Conservation (phyloP, 352 stramenopile genomes). For the Phytophthora sojae region DNA sequence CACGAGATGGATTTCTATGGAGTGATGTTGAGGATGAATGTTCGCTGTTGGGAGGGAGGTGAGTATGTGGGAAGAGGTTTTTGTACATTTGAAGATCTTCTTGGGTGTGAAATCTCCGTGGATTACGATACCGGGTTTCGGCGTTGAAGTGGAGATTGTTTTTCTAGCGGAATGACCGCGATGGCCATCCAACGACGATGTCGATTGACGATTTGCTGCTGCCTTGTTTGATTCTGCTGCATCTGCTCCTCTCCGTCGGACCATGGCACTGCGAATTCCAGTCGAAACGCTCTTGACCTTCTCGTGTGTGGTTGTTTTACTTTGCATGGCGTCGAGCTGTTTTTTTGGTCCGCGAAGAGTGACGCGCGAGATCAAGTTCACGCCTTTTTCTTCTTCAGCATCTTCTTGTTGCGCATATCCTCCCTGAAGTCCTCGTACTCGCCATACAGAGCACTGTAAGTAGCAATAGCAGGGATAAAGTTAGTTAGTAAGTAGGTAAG, state of each 20-base stretch:
- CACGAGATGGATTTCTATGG: not conserved
- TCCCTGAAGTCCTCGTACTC: conserved; percentile 88
- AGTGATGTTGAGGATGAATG: not conserved
- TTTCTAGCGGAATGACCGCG: not conserved
- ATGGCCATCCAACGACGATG: not conserved
- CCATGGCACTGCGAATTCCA: not conserved
- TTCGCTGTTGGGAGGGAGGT: conserved; percentile 2
- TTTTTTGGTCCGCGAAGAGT: not conserved
- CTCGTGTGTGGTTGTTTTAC: conserved; percentile 16
- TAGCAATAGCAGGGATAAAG: not conserved
- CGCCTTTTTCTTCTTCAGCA: conserved; percentile 81
- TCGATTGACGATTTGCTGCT: not conserved
- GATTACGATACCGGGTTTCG: not conserved
- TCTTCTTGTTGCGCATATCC: conserved; percentile 86
- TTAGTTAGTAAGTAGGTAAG: not conserved
- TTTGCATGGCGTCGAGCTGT: conserved; percentile 3
- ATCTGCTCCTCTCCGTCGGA: too few species aligned
- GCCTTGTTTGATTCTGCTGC: too few species aligned
- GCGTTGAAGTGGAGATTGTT: not conserved
- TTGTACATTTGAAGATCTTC: not conserved
- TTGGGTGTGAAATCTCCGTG: not conserved
- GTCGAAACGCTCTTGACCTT: conserved; percentile 1
- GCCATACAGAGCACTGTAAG: conserved; percentile 65
- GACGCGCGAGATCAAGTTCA: conserved; percentile 47
- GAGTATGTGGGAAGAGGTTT: not conserved